Evolutionary conservation across 805 yeast genomes (phyloP).

Genomic region (Barnettozyma botsteinii): DNA sequence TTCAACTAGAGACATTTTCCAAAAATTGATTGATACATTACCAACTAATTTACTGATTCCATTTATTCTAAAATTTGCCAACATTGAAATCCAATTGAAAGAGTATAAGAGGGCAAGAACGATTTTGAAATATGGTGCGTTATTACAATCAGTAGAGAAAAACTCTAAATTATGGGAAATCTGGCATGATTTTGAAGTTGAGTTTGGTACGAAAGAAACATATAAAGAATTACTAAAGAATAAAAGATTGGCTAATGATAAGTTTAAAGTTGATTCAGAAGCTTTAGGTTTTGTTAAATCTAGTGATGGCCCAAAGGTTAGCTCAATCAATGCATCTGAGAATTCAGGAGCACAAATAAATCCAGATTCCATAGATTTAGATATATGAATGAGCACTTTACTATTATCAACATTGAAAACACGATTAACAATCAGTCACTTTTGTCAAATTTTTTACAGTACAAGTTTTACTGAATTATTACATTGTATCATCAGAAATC

Average conservation of each 20-base stretch:
- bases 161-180: conserved; percentile 45
- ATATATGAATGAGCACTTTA: conserved; percentile 23
- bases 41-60: conserved; percentile 37
- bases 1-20: conserved; percentile 43
- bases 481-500: too few relatives aligned
- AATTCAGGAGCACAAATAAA: conserved; percentile 27
- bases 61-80: conserved; percentile 49
- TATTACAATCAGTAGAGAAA: conserved; percentile 31
- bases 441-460: too few relatives aligned
- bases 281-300: conserved; percentile 47
- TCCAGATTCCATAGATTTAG: conserved; percentile 59
- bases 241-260: conserved; percentile 38
- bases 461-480: too few relatives aligned
- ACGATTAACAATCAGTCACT: too few relatives aligned
- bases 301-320: conserved; percentile 31
- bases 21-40: conserved; percentile 44
- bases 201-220: conserved; percentile 62
- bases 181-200: conserved; percentile 74
- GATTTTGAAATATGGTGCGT: conserved; percentile 50
- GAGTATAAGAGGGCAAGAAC: conserved; percentile 60
- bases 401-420: too few relatives aligned
- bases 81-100: conserved; percentile 46
- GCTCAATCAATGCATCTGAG: conserved; percentile 17
- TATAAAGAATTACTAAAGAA: conserved; percentile 68
- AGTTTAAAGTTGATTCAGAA: conserved; percentile 27